Percentiles rank a stretch among this genome's conserved stretches.
Evolutionary conservation across 1,139 yeast genomes (phyloP).

Genomic region (Trichomonascaceae sp.): DNA sequence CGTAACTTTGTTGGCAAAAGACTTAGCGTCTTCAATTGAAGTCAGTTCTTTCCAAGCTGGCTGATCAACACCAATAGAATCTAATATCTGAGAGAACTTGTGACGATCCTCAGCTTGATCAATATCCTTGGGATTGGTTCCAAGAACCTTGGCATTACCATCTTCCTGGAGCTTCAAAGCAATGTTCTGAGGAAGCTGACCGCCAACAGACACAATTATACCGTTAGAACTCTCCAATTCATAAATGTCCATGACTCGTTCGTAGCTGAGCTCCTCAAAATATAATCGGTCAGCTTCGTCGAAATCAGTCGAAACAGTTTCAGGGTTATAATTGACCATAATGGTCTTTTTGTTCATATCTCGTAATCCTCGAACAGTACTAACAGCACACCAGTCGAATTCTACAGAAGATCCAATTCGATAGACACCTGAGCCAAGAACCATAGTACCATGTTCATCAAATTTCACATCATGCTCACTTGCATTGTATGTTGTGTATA

Average conservation of each 20-base stretch:
- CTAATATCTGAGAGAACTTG: constrained; percentile 91
- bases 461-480: constrained; percentile 76
- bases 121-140: constrained; percentile 91
- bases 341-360: constrained; percentile 82
- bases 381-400: constrained; percentile 99
- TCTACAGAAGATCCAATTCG: constrained; percentile 98
- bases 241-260: constrained; percentile 95
- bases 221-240: constrained; percentile 87
- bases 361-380: constrained; percentile 91
- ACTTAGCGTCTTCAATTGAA: constrained; percentile 76
- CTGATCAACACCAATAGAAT: constrained; percentile 87
- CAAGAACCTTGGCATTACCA: constrained; percentile 76
- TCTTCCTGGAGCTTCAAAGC: constrained; percentile 72
- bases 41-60: constrained; percentile 97
- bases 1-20: constrained; percentile 78
- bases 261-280: constrained; percentile 91
- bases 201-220: constrained; percentile 94
- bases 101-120: constrained; percentile 98
- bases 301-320: constrained; percentile 96
- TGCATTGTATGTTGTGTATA: constrained; percentile 95
- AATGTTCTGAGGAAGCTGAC: constrained; percentile 95
- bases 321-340: constrained; percentile 97
- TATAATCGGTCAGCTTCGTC: constrained; percentile 97
- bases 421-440: constrained; percentile 96
- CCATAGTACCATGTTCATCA: constrained; percentile 88